Evolutionary conservation across 2,329 filamentous ascomycete species (phyloP), one percentile per base, ranked within the genome.

Genomic region (Penicillium sp.): DNA sequence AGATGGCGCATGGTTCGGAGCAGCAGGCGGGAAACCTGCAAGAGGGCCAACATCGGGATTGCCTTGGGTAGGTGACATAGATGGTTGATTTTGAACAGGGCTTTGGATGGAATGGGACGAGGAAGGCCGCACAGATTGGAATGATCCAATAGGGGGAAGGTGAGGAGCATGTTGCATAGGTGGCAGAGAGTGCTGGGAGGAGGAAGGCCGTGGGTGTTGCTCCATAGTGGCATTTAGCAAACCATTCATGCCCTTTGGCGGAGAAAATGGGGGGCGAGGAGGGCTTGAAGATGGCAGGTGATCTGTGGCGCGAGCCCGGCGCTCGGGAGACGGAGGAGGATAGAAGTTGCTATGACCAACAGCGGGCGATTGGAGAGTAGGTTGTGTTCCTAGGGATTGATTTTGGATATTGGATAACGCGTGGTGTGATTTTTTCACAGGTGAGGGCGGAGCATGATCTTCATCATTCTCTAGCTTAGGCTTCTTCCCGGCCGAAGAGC

Each of bases 51-150:
- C 66, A 63, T 81, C 71, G 68, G 77, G 66, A 66, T 82, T 70
- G 52, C 80, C 71, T 70, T 81, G 65, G 51, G 80, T 76, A 19
- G 77, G 77, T 18, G 78, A 79, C 70, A 79, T 77, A 1, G 76
- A 74, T 1, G 76, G 75, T 13, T 71, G 73, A 51, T 77, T 77
- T 43, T 78, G 70, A 18, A 77, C 71, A 32, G 64, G 68, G 44
- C 66, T 70, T 40, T 70, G 67, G 7, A 62, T 58, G 23, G 74
- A 74, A 51, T 77, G 73, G 39, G 74, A 74, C 4, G 76, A 76
- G 16, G 72, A 69, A n/a, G 74, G 74, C 35, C 73, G 74, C 30
- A 65, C 69, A 41, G 69, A 61, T 32, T 65, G 60, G 49, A 74
- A 71, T n/a, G 72, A 63, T 30, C 65, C 60, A 43, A 68, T 59